Conservation (phyloP, 1,284 basidiomycete genomes). For the Marasmius fiardii region DNA sequence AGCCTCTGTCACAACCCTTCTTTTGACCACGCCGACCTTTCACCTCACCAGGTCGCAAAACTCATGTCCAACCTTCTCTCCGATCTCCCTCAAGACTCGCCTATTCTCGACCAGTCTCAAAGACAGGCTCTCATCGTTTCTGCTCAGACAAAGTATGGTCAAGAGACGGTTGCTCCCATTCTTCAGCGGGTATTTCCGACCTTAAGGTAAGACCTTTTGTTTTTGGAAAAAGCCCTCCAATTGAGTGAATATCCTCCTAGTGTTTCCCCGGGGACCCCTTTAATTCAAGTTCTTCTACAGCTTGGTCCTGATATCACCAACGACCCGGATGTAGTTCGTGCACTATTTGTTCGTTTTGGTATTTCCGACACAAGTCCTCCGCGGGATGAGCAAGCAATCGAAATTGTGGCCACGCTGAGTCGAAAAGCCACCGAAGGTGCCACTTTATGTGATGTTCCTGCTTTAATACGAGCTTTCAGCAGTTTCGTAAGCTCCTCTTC, state of each 20-base stretch:
- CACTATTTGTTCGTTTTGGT: constrained; percentile 68
- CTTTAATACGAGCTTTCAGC: constrained; percentile 66
- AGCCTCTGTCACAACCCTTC: constrained; percentile 72
- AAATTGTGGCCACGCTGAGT: constrained; percentile 64
- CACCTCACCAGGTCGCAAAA: constrained; percentile 70
- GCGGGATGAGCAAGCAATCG: constrained; percentile 64
- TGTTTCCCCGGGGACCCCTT: constrained; percentile 58
- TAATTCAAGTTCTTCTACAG: constrained; percentile 71
- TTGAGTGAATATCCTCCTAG: constrained; percentile 33
- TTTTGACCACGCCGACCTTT: constrained; percentile 78
- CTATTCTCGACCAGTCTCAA: constrained; percentile 66
- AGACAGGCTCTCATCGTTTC: constrained; percentile 70
- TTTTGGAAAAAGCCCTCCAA: constrained; percentile 16
- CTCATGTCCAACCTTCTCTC: constrained; percentile 78
- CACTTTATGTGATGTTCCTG: constrained; percentile 71
- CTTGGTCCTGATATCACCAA: constrained; percentile 74
- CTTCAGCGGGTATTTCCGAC: constrained; percentile 54
- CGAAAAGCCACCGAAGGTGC: constrained; percentile 69
- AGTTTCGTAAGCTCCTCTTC: constrained; percentile 55
- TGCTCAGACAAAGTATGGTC: constrained; percentile 73
- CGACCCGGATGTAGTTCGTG: constrained; percentile 66
- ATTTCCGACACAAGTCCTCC: constrained; percentile 67
- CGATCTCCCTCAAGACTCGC: constrained; percentile 59
- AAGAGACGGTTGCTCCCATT: constrained; percentile 44
- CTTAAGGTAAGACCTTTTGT: constrained; percentile 46